These are phyloP conservation scores for Medicago lupulina DNA, from an alignment of 306 rosid species.

Conservation along the genomic window DNA sequence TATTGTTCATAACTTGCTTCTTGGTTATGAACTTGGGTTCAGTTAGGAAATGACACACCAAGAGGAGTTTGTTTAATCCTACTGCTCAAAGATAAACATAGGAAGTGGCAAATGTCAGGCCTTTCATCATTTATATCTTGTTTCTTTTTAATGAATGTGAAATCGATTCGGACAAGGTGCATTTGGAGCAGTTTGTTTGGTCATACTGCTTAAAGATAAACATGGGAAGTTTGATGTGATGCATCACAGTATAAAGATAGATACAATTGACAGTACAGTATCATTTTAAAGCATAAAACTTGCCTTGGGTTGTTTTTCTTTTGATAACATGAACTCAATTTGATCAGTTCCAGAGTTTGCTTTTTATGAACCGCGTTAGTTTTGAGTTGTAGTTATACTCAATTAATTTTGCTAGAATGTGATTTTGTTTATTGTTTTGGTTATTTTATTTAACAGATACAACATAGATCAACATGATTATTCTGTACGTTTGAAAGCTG, in stretches of 20 bases:
- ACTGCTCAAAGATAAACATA: constrained; percentile 24
- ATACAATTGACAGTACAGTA: neutral
- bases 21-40: constrained; percentile 38
- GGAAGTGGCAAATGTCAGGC: constrained; percentile 4
- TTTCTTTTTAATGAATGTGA: constrained; percentile 24
- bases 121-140: constrained; percentile 7
- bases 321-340: constrained; percentile 27
- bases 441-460: constrained; percentile 61
- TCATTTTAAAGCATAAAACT: constrained; percentile 30
- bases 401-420: constrained; percentile 15
- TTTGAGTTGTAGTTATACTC: constrained; percentile 26
- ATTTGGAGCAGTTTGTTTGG: constrained; percentile 37
- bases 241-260: constrained; percentile 16
- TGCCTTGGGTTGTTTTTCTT: constrained; percentile 10
- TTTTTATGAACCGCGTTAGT: neutral
- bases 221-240: constrained; percentile 10
- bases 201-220: constrained; percentile 28
- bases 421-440: constrained; percentile 27
- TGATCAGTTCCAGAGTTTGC: constrained; percentile 18
- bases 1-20: constrained; percentile 2
- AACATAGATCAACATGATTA: constrained; percentile 98
- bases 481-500: constrained; percentile 96
- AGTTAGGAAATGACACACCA: neutral
- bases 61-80: constrained; percentile 25
- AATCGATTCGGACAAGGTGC: constrained; percentile 11